Evolutionary conservation across 176 grass and related monocot genomes (phyloP), one percentile per base, ranked within the genome.

Genomic region (Musa itinerans): DNA sequence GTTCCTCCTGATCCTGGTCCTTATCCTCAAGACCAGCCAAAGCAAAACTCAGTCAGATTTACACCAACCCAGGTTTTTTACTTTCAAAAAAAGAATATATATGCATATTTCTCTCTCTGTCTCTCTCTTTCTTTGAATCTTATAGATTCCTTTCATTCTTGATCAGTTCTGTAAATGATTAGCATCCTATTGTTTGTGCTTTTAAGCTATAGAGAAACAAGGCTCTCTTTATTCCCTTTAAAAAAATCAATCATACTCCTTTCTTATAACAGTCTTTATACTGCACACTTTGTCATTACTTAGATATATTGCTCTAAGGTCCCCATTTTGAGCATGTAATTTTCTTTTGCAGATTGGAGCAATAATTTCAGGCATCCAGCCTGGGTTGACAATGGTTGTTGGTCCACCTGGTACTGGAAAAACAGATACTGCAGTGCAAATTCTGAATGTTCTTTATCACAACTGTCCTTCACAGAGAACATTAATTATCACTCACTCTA

Each of bases 401-500:
- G 95, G 95, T 76, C 95, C 90, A 80, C 95, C 95, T 84, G 95
- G 95, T 86, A 94, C 95, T 26, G 95, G 95, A 53, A 99, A 99
- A 80, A 99, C 95, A 29, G 95, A 99, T 85, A 99, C 95, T 74
- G 95, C 95, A 57, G 95, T 99, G 80, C 95, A 99, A 78, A 94
- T 99, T 86, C 87, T 99, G 67, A 98, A 98, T 82, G 95, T 94
- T 82, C 86, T 99, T 21, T 99, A 99, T 89, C 95, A 99, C 61
- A 99, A 99, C 80, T 99, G 90, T 56, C 95, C 95, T 78, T 99
- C 90, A 58, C 95, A 99, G 80, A 91, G 95, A 83, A 94, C 95
- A 23, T 84, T 99, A 25, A 99, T 99, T 80, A 99, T 99, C 66
- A 99, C 95, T 53, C 95, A 99, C 75, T 99, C 95, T 7, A 99